Conservation (phyloP, 139 green algal species). For the Mychonastes homosphaera region DNA sequence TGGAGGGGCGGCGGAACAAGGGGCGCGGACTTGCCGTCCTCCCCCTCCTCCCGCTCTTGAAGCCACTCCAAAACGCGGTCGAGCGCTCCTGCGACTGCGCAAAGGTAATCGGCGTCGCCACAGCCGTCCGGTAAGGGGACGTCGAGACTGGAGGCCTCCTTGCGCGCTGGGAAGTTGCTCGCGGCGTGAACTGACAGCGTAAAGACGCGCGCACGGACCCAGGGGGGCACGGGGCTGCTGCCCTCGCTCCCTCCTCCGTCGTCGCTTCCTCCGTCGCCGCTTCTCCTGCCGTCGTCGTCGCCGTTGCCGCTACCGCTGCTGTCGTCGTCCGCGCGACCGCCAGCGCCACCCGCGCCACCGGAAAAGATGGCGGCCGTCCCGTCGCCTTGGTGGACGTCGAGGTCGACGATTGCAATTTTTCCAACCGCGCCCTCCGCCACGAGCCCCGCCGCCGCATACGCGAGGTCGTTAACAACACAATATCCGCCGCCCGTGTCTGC, state of each 20-base stretch:
- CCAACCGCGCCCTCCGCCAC: neutral
- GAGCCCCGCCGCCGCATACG: constrained; percentile 7
- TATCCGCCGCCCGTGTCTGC: constrained; percentile 78
- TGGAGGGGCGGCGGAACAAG: constrained; percentile 36
- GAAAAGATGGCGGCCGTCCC: constrained; percentile 25
- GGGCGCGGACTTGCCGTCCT: constrained; percentile 27
- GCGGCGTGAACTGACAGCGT: constrained; percentile 67
- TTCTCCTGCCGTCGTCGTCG: too few relatives aligned
- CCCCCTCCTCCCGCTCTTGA: neutral
- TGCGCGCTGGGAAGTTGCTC: constrained; percentile 75
- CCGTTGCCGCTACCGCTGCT: too few relatives aligned
- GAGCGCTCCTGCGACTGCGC: constrained; percentile 17
- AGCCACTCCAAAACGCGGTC: constrained; percentile 3
- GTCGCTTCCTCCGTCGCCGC: too few relatives aligned
- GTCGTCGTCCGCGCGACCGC: too few relatives aligned
- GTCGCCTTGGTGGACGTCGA: constrained; percentile 17
- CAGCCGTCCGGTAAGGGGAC: constrained; percentile 56
- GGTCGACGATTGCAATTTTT: neutral
- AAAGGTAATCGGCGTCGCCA: constrained; percentile 47
- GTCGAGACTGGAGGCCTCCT: constrained; percentile 62
- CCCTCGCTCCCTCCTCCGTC: too few relatives aligned
- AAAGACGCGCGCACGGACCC: constrained; percentile 28
- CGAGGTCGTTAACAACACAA: constrained; percentile 86
- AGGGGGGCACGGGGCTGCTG: too few relatives aligned
- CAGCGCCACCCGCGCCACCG: too few relatives aligned